Conservation (phyloP, 2,329 filamentous ascomycete species). For the Chaetomiaceae sp. region DNA sequence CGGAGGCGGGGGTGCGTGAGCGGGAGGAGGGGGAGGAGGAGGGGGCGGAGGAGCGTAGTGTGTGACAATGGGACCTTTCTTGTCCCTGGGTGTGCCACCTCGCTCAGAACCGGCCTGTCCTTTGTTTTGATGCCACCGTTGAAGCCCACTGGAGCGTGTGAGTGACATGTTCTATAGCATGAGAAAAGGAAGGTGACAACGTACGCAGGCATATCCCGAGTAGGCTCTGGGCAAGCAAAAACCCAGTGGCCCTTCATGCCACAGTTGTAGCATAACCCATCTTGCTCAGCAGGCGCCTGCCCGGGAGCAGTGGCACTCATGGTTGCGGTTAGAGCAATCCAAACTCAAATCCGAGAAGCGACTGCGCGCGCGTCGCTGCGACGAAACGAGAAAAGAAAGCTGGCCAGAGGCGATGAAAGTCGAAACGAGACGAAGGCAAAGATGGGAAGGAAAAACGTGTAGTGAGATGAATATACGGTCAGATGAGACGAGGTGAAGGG, state of each 20-base stretch:
- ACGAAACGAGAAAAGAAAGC: too few relatives aligned
- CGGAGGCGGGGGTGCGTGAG: conserved; percentile 18
- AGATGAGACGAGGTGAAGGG: too few relatives aligned
- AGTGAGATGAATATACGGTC: too few relatives aligned
- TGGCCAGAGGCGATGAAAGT: too few relatives aligned
- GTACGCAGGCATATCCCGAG: conserved; percentile 46
- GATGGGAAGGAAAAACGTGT: too few relatives aligned
- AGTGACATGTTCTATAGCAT: neutral
- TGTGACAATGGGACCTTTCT: conserved; percentile 35
- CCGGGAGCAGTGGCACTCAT: conserved; percentile 28
- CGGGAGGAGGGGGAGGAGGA: conserved; percentile 3
- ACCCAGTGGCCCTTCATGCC: conserved; percentile 47
- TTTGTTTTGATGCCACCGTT: conserved; percentile 24
- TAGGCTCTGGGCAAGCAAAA: conserved; percentile 49
- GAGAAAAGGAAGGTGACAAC: conserved; percentile 28
- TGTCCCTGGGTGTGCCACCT: conserved; percentile 22
- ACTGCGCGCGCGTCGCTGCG: too few relatives aligned
- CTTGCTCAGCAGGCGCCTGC: conserved; percentile 26
- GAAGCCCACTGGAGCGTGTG: conserved; percentile 19
- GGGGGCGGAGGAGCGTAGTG: conserved; percentile 33
- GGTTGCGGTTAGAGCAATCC: neutral
- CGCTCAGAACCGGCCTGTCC: conserved; percentile 20
- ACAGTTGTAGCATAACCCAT: conserved; percentile 50
- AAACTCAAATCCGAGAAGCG: neutral
- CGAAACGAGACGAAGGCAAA: too few relatives aligned